Conservation (phyloP, 2,329 filamentous ascomycete genomes). For the Simplicillium aogashimaense region DNA sequence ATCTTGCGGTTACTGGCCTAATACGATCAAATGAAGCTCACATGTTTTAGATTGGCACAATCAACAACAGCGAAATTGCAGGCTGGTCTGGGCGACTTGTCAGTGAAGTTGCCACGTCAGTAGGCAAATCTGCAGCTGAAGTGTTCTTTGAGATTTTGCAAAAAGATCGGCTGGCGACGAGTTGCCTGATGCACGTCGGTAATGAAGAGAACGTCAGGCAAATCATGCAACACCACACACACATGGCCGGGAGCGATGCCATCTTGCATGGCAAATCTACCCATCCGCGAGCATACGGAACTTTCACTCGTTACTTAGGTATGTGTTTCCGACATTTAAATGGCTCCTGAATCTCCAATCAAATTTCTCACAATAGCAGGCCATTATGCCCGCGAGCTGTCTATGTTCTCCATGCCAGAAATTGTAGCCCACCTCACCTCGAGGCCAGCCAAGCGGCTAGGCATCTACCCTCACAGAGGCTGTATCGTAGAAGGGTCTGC, state of each 20-base stretch:
- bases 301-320: constrained; percentile 14
- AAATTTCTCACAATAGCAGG: constrained; percentile 1
- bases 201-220: constrained; percentile 13
- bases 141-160: constrained; percentile 12
- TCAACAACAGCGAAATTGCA: constrained; percentile 5
- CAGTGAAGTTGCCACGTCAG: constrained; percentile 9
- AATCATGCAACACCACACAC: constrained; percentile 15
- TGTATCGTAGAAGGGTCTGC: constrained; percentile 12
- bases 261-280: constrained; percentile 14
- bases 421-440: constrained; percentile 14
- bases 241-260: constrained; percentile 14
- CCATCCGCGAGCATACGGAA: constrained; percentile 14
- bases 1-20: not conserved
- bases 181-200: constrained; percentile 14
- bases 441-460: constrained; percentile 13
- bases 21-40: not conserved
- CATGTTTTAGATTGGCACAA: constrained; percentile 9
- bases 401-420: constrained; percentile 10
- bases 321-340: not conserved
- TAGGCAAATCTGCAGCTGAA: constrained; percentile 8
- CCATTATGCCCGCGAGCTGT: constrained; percentile 13
- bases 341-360: not conserved
- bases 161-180: constrained; percentile 13
- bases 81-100: constrained; percentile 11
- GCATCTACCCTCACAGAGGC: constrained; percentile 12